These are phyloP conservation scores for Fraxinus platypoda DNA, from an alignment of 305 asterid species.

Conservation along the genomic window DNA sequence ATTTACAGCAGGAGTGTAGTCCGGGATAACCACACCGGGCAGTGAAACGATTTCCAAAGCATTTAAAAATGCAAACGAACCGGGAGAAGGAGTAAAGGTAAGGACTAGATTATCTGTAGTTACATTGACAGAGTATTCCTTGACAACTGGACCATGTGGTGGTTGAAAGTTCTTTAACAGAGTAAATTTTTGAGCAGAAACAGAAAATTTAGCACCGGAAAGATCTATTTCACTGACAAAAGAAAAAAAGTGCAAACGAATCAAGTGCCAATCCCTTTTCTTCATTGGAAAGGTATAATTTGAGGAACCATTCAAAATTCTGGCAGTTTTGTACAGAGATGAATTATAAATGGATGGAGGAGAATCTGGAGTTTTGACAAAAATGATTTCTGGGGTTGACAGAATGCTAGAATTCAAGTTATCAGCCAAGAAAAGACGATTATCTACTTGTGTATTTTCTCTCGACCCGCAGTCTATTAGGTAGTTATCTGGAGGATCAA, in stretches of 20 bases:
- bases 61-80: slow-evolving; percentile 62
- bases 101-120: slow-evolving; percentile 47
- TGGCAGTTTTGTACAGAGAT: slow-evolving; percentile 53
- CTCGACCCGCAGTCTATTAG: slow-evolving; percentile 67
- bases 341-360: slow-evolving; percentile 33
- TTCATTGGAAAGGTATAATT: slow-evolving; percentile 55
- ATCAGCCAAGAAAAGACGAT: slow-evolving; percentile 52
- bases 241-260: slow-evolving; percentile 70
- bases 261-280: slow-evolving; percentile 63
- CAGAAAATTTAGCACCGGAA: slow-evolving; percentile 63
- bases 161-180: slow-evolving; percentile 68
- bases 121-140: slow-evolving; percentile 52
- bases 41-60: slow-evolving; percentile 70
- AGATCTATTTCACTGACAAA: slow-evolving; percentile 44
- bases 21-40: slow-evolving; percentile 51
- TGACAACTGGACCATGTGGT: slow-evolving; percentile 29
- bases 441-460: slow-evolving; percentile 41
- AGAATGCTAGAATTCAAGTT: slow-evolving; percentile 48
- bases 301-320: slow-evolving; percentile 58
- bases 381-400: slow-evolving; percentile 47
- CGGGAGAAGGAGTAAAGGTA: slow-evolving; percentile 42
- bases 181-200: slow-evolving; percentile 47
- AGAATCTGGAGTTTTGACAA: slow-evolving; percentile 46
- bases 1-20: slow-evolving; percentile 37
- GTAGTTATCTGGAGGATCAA: slow-evolving; percentile 58